Evolutionary conservation across 164 flowering plant genomes (phyloP).

Genomic region (Amborella trichopoda): DNA sequence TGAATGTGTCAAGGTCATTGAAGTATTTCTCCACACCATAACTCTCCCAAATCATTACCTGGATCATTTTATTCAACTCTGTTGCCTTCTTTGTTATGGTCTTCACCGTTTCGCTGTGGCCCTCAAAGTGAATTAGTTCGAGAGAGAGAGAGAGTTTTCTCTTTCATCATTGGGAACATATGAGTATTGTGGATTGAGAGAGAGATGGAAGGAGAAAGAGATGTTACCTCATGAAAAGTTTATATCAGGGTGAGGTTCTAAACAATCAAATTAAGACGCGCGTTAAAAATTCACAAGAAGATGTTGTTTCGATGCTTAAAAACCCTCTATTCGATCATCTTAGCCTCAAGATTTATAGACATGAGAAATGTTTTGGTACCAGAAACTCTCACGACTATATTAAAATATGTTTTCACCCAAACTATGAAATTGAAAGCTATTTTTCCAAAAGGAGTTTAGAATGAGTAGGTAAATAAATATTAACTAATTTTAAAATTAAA

Average conservation of each 20-base stretch:
- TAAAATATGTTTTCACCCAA: too few species aligned
- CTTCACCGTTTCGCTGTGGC: conserved; percentile 25
- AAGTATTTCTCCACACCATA: conserved; percentile 40
- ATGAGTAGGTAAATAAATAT: too few species aligned
- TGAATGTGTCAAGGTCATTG: conserved; percentile 42
- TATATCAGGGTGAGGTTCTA: background rate
- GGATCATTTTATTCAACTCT: conserved; percentile 30
- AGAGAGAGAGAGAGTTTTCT: background rate
- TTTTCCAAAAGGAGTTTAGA: too few species aligned
- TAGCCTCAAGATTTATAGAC: background rate
- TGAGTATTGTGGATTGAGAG: background rate
- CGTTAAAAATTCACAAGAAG: too few species aligned
- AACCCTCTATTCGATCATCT: too few species aligned
- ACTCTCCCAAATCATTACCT: conserved; percentile 51
- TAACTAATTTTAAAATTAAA: too few species aligned
- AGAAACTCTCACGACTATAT: background rate
- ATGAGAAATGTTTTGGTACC: background rate
- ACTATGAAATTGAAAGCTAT: too few species aligned
- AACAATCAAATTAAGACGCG: too few species aligned
- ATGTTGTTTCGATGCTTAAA: too few species aligned
- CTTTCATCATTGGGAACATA: background rate
- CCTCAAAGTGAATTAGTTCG: background rate
- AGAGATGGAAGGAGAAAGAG: background rate
- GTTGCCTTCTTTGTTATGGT: conserved; percentile 25
- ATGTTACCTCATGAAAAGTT: background rate